These are phyloP conservation scores for Bifiguratus adelaidae DNA, from an alignment of 192 early-diverging fungal genomes.

Conservation along the genomic window DNA sequence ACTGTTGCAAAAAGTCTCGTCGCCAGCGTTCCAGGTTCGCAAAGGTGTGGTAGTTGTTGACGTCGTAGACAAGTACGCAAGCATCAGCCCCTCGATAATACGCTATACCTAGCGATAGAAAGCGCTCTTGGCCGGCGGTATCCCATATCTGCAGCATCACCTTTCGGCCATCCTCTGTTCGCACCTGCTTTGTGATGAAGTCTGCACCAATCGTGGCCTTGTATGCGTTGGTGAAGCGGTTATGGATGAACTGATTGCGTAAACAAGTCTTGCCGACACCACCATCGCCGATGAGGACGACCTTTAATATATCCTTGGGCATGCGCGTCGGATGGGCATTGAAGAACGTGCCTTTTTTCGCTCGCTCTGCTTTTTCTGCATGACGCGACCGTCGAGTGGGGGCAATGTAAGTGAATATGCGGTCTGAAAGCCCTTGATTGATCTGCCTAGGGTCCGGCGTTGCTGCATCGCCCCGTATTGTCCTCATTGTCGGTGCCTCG, in stretches of 20 bases:
- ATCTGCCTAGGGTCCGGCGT: no score
- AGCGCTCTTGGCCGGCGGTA: slow-evolving; percentile 95
- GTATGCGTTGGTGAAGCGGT: slow-evolving; percentile 89
- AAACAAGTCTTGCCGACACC: slow-evolving; percentile 38
- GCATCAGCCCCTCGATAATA: slow-evolving; percentile 98
- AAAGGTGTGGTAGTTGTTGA: slow-evolving; percentile 83
- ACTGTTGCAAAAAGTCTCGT: slow-evolving; percentile 91
- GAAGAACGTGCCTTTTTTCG: no score
- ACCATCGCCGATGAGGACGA: slow-evolving; percentile 41
- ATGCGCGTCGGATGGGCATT: no score
- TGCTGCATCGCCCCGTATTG: slow-evolving; percentile 12
- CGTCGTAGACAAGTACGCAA: slow-evolving; percentile 92
- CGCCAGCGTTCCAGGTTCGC: slow-evolving; percentile 87
- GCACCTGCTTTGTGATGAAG: slow-evolving; percentile 93
- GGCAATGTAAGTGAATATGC: no score
- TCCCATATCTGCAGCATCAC: slow-evolving; percentile 83
- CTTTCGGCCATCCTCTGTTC: slow-evolving; percentile 65
- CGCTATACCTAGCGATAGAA: slow-evolving; percentile 90
- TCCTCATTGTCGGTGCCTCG: slow-evolving; percentile 21
- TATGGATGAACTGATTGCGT: slow-evolving; percentile 72
- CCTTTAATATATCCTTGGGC: slow-evolving; percentile 39
- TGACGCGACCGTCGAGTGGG: no score
- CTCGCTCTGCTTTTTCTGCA: no score
- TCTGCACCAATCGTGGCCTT: slow-evolving; percentile 98
- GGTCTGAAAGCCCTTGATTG: no score